Evolutionary conservation across 2,329 filamentous ascomycete species (phyloP), one percentile per base, ranked within the genome.

Genomic region (Fusarium longipes): DNA sequence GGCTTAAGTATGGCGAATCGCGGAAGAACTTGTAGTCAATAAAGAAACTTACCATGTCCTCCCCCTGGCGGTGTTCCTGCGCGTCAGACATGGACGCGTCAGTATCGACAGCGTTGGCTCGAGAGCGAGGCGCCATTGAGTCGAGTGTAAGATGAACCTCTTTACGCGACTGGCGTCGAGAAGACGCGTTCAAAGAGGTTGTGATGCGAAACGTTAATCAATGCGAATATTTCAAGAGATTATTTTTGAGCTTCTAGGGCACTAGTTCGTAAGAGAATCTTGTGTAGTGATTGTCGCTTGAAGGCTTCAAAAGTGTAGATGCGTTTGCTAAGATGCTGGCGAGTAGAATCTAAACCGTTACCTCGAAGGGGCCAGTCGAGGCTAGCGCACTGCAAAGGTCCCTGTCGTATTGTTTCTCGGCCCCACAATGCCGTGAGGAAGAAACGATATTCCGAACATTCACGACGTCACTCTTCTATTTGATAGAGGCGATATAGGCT

Each of bases 81-180:
- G 82, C 85, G 76, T 90, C 88, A 40, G 82, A 83, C 86, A 89
- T 89, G 62, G 87, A 88, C 79, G 86, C 85, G 82, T 89, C 86
- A 35, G 82, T 82, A 68, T 89, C 86, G 71, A 80, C 83, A 73
- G 80, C 87, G 74, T 80, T 81, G 74, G 80, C 80, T 77, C 81
- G 82, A 67, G 83, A 82, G 72, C 85, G 83, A 67, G 86, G 84
- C 74, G 86, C 84, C 85, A 86, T 88, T 72, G 75, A 75, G 60
- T 65, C 67, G 66, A 69, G 40, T 57, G 55, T 64, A 49, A 40
- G 69, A 68, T 61, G 70, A 76, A 77, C 79, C 82, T 82, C 81
- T 83, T 79, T 81, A 86, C 84, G 84, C 84, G 84, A 85, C 83
- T 81, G 65, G 67, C 70, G 65, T 72, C 68, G 56, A 66, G 53